Evolutionary conservation across 495 filamentous ascomycete genomes (phyloP), one percentile per base, ranked within the genome.

Genomic region (Podospora sp.): DNA sequence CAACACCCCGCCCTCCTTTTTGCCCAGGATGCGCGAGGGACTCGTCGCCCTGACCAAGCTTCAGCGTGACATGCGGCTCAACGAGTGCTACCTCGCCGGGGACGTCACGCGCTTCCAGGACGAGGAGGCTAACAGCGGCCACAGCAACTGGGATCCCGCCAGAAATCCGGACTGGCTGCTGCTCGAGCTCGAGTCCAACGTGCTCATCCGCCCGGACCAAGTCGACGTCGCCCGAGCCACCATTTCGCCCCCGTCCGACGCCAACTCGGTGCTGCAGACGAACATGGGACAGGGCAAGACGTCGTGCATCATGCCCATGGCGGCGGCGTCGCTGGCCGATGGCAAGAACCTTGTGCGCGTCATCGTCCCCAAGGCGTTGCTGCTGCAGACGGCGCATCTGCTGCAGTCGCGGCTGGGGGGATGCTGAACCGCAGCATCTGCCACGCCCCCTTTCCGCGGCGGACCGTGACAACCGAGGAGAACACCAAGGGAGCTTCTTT

Each of bases 191-290:
- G 87, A 89, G 16, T 68, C 73, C 7, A 79, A 88, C 64, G 68
- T 88, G 1, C 70, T 87, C 1, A 84, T 89, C 49, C 76, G 86
- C 0, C 61, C 67, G 0, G 81, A 79, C 6, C 86, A 89, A 63
- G 77, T 84, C 0, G 77, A 83, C 52, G 85, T 89, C 46, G 85
- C 86, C 0, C 65, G 52, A 16, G 81, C 80, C 0, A 89, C 79
- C 16, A 86, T 85, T 20, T 71, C 74, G 0, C 87, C 87, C 0
- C 24, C 58, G 0, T 81, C 75, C 1, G 71, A 72, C 6, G 56
- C 68, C 0, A 88, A 88, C 62, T 82, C 83, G 6, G 84, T 88
- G 0, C 57, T 88, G 35, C 86, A 89, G 70, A 79, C 88, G 74
- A 83, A 80, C 60, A 81, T 81, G 83, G 83, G 83, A 0, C 75